Conservation (phyloP, 495 filamentous ascomycete species). For the Cenococcum geophilum region DNA sequence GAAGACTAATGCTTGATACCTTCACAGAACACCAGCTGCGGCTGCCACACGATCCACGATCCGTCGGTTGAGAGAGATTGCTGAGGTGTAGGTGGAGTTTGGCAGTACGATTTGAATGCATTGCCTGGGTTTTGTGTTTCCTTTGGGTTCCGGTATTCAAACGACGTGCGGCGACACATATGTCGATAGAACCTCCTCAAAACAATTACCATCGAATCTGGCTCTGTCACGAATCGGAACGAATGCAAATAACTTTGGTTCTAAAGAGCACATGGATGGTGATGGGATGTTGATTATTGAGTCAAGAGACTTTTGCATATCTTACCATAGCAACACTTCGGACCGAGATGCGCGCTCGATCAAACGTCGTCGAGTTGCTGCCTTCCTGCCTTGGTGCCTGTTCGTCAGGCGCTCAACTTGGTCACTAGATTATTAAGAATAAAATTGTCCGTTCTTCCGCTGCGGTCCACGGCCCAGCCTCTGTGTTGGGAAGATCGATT, state of each 20-base stretch:
- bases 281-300: not conserved
- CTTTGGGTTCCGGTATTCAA: not conserved
- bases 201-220: slow-evolving; percentile 3
- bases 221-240: slow-evolving; percentile 2
- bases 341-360: not conserved
- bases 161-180: slow-evolving; percentile 3
- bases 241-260: not conserved
- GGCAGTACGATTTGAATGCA: not conserved
- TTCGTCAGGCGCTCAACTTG: not conserved
- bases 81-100: slow-evolving; percentile 65
- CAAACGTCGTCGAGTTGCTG: not conserved
- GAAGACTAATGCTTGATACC: slow-evolving; percentile 1
- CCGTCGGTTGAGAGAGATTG: slow-evolving; percentile 94
- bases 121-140: slow-evolving; percentile 6
- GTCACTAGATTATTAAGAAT: too few species aligned
- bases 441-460: too few species aligned
- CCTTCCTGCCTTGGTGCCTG: not conserved
- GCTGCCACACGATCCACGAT: slow-evolving; percentile 96
- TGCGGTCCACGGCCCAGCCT: not conserved
- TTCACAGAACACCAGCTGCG: slow-evolving; percentile 79
- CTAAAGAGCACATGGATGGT: not conserved
- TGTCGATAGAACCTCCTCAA: slow-evolving; percentile 4
- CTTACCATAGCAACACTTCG: not conserved
- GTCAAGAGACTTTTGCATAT: too few species aligned
- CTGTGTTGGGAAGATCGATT: not conserved